Evolutionary conservation across 140 eudicot species (phyloP), one percentile per base, ranked within the genome.

Genomic region (Cichorium intybus): DNA sequence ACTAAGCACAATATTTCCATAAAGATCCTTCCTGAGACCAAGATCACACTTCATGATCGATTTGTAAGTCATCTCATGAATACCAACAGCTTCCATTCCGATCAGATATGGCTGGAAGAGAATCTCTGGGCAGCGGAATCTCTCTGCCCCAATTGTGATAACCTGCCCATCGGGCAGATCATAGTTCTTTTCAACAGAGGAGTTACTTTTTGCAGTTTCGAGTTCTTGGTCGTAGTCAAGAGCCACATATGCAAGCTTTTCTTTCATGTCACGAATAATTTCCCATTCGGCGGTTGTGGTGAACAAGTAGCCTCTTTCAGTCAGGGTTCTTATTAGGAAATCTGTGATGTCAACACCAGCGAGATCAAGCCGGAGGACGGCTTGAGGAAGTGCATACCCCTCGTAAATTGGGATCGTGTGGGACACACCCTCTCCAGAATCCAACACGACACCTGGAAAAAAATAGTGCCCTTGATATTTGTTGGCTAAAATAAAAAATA

Each of bases 31-130:
- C 81, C 82, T 82, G 61, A 79, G 79, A 76, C 79, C 88, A 41
- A 82, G 85, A 68, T 82, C 87, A 41, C 87, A 82, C 74, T 82
- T 82, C 87, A 82, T 82, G 67, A 82, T 82, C 12, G 84, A 78
- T 60, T 81, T 81, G 73, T 81, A 81, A 47, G 87, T 81, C 10
- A 83, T 81, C 76, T 81, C 87, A 35, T 81, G 87, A 54, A 81
- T 81, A 47, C 87, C 87, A 16, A 83, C 78, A 60, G 87, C 83
- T 77, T 81, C 88, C 88, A 79, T 79, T 45, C 82, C 82, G 14
- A 79, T 82, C 48, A 79, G 59, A 34, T 77, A 79, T 28, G 88
- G 88, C 65, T 82, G 85, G 74, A 77, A 77, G 5, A 77, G 69
- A 43, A 77, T 64, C 62, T 70, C 81, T 7, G 77, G 80, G 65